Evolutionary conservation across 2,329 filamentous ascomycete species (phyloP), one percentile per base, ranked within the genome.

Genomic region (Aureobasidium melanogenum): DNA sequence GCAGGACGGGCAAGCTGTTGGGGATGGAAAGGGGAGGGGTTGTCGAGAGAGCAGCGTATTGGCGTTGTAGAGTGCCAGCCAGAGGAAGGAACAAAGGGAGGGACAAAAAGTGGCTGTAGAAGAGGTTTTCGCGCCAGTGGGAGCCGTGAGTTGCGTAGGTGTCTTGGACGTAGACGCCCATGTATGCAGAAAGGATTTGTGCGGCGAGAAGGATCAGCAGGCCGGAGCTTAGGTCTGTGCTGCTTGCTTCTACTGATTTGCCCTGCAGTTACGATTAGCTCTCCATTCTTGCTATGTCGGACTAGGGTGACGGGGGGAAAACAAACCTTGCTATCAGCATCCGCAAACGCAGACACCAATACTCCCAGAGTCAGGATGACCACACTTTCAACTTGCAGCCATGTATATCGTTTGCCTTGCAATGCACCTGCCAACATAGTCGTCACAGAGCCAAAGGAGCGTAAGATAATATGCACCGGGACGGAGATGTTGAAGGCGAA

Each of bases 401-500:
- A 81, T 5, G 89, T 88, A 71, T 96, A 97, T 66, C 82, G 82
- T 76, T 93, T 96, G 43, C 93, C 93, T 69, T 88, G 91, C 15
- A 96, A 67, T 69, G 87, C 91, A 3, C 94, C 94, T n/a, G 93
- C 90, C 17, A 87, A 76, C 84, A 99, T 96, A 9, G 94, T 97
- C 5, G 92, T 95, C 64, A 97, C 95, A 68, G 92, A 96, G 17
- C 94, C 94, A 54, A 93, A 96, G 52, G 92, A 97, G 58, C 94
- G 85, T 32, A 99, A 80, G 66, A 99, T 97, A 68, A 99, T 99
- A 71, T 99, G 94, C 52, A 99, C 86, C 1, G 94, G 94, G 0
- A 99, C 91, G 7, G 91, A 96, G 61, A 99, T 97, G 68, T 91
- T 87, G 76, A 97, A 99, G 64, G 91, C 92, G 74, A 99, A 99